Conservation (phyloP, 1,139 yeast species). For the Kluyveromyces marxianus region DNA sequence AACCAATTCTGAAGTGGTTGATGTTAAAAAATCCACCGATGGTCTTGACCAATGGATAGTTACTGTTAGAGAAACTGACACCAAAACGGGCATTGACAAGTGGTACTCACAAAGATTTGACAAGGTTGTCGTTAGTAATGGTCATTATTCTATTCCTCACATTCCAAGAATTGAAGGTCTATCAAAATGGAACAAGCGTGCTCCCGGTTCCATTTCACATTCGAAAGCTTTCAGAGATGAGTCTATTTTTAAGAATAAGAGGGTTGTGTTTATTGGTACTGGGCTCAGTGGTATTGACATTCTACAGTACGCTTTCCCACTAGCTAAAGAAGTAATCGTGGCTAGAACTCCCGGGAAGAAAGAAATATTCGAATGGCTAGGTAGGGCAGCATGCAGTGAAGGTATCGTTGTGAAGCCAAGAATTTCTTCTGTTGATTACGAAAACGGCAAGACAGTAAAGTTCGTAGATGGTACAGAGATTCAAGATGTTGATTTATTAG, state of each 20-base stretch:
- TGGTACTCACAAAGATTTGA: slow-evolving; percentile 35
- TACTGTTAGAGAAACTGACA: slow-evolving; percentile 8
- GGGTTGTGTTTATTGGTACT: slow-evolving; percentile 44
- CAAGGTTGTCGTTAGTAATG: slow-evolving; percentile 34
- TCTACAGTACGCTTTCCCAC: slow-evolving; percentile 42
- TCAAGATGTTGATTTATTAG: slow-evolving; percentile 31
- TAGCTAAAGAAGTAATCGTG: slow-evolving; percentile 34
- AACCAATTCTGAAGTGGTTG: slow-evolving; percentile 20
- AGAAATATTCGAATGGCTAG: slow-evolving; percentile 26
- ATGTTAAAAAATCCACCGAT: slow-evolving; percentile 27
- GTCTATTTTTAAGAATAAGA: slow-evolving; percentile 33
- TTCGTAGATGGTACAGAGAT: slow-evolving; percentile 34
- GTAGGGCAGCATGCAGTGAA: slow-evolving; percentile 34
- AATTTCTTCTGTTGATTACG: slow-evolving; percentile 21
- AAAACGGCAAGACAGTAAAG: slow-evolving; percentile 17
- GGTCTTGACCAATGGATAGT: slow-evolving; percentile 10
- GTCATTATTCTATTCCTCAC: slow-evolving; percentile 41
- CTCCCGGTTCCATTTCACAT: slow-evolving; percentile 23
- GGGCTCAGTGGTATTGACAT: slow-evolving; percentile 45
- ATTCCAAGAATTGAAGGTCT: slow-evolving; percentile 37
- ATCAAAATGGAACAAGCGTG: slow-evolving; percentile 25
- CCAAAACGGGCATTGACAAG: background rate
- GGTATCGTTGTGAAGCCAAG: slow-evolving; percentile 34
- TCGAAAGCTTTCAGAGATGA: slow-evolving; percentile 35
- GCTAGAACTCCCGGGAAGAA: slow-evolving; percentile 32